Conservation (phyloP, 176 grass and related monocot genomes). For the Triticum dicoccoides region DNA sequence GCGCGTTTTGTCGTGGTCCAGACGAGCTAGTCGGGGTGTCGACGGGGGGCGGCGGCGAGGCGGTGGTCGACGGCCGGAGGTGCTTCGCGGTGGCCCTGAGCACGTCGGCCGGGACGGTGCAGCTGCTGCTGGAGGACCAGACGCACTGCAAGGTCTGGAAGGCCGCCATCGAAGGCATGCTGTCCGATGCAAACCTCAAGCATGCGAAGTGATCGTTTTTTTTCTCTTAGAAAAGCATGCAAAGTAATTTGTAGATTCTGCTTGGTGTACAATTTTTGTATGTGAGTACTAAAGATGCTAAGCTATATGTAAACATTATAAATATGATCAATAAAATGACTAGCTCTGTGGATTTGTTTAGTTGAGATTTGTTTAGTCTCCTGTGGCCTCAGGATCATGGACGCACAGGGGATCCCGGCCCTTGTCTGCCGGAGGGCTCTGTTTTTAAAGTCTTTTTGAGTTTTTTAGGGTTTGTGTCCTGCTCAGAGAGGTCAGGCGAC, state of each 20-base stretch:
- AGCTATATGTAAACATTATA: neutral
- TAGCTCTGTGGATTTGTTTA: too few species aligned
- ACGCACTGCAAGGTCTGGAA: conserved; percentile 76
- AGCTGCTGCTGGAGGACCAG: conserved; percentile 66
- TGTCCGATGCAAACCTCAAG: conserved; percentile 40
- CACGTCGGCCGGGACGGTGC: conserved; percentile 54
- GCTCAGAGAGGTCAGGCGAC: too few species aligned
- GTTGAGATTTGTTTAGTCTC: too few species aligned
- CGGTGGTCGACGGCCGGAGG: conserved; percentile 30
- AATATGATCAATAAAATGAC: neutral
- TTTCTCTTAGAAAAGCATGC: neutral
- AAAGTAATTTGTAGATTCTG: neutral
- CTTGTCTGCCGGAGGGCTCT: too few species aligned
- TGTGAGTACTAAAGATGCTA: neutral
- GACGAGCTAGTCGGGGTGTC: conserved; percentile 47
- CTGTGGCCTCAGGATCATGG: too few species aligned
- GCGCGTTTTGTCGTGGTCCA: conserved; percentile 34
- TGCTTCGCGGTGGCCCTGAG: conserved; percentile 47
- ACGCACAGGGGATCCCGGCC: too few species aligned
- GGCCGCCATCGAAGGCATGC: conserved; percentile 54
- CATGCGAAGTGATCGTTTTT: neutral
- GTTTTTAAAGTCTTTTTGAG: too few species aligned
- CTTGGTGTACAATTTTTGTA: neutral
- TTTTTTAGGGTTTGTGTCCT: too few species aligned
- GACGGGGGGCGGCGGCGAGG: conserved; percentile 26